Base-by-base conservation (phyloP, 2,329 filamentous ascomycete genomes). In the Huntiella savannae region DNA sequence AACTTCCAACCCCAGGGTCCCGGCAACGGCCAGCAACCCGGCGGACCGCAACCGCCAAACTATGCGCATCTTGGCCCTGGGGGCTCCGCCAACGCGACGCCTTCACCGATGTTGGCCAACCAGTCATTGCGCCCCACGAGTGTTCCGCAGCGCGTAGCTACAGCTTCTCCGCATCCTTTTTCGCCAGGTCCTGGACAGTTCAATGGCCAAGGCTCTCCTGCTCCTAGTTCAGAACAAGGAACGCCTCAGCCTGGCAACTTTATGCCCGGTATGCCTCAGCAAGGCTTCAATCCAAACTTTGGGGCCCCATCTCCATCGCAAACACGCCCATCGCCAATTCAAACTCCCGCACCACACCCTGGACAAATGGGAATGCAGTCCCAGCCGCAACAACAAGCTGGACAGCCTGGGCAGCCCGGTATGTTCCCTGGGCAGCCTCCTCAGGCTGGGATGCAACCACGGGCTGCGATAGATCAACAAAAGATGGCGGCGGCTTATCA, bases 161-260 rank as follows among this genome's bases (percentile, higher is more conserved):
- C 88, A 40, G 81, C 85, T 38, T 96, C 91, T 32, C 88, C 91
- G 3, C 88, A 91, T 60, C 84, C 85, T 1, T 94, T 92, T 59
- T 87, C 82, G 1, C 82, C 82, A 12, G 77, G 78, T 48, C 71
- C 73, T 32, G 79, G 81, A 54, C 80, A 82, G 56, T 82, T 84
- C 55, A 72, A 69, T 34, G 63, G 72, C 12, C 82, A 87, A 56
- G 71, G 79, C 50, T 91, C 84, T 2, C 82, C 84, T 8, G 75
- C 80, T 12, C 76, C 81, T 4, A 35, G 40, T 16, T 80, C 82
- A 17, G 82, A 91, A 51, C 79, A 84, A 54, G 71, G 76, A 48
- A 86, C 82, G 6, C 80, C 82, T 0, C 82, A 87, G 57, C 81
- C 77, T 37, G 77, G 71, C 52, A 69, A 71, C n/a, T 85, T 76